Base-by-base conservation (phyloP, 2,329 filamentous ascomycete species). In the Xylariaceae sp. region DNA sequence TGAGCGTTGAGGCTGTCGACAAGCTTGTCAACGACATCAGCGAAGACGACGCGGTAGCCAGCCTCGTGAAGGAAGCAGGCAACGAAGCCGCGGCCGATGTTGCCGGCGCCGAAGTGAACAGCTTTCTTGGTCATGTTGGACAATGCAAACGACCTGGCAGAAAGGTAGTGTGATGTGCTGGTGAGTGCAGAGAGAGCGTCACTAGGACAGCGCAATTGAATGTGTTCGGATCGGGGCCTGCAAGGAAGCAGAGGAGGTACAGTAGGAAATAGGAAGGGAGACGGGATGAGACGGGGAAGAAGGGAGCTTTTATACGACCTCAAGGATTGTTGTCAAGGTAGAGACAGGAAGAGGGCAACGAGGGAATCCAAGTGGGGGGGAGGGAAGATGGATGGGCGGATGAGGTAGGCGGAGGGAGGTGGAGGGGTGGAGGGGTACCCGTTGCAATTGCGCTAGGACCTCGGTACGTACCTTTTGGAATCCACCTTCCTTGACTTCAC, bases 11-110 rank as follows among this genome's bases (percentile, higher is more conserved):
- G 82, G 49, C 80, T 74, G 65, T 92, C 79, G 70, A 97, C 94
- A 59, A 96, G 78, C 57, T 75, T 75, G 70, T 92, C 90, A 75
- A 91, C 86, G 62, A 99, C 92, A 78, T 99, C 94, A 65, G 95
- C 87, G 68, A 99, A 97, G 76, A 97, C 80, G 67, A 99, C 92
- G 69, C 96, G 89, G 71, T 92, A 99, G 70, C 89, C 92, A 12
- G 92, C 94, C 73, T 95, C 87, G 79, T 96, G 89, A 39, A 97
- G 83, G 76, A 96, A 94, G 74, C 90, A 90, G 66, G 87, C 89
- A 51, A 94, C 89, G 64, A 94, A 94, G 72, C 89, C 88, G 71
- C 87, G 86, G 72, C 80, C 89, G 68, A 94, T 92, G 73, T 92
- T 92, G 69, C 89, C 89, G 66, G 88, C 88, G 63, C 89, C 89